phyloP scores from a whole-genome alignment of 2,329 filamentous ascomycete genomes.

The Apiospora arundinis region DNA sequence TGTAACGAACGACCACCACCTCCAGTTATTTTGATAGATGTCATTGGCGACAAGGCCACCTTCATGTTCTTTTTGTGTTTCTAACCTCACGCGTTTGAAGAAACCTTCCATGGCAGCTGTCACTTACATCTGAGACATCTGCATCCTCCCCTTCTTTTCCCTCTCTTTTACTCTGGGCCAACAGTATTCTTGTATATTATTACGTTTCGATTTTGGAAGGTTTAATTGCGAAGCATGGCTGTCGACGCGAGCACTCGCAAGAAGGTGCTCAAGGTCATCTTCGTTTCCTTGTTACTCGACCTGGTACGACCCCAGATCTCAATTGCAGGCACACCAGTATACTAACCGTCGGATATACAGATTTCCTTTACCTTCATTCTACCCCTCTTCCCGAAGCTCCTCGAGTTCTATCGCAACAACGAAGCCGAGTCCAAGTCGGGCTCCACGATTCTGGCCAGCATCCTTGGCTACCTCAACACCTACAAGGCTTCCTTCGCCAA shows the following conservation, averaged over 20 bases:
- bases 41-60: conserved; percentile 13
- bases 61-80: not conserved
- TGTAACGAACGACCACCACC: not conserved
- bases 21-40: conserved; percentile 4
- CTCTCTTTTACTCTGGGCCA: not conserved
- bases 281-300: conserved; percentile 87
- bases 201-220: not conserved
- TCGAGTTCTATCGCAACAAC: conserved; percentile 92
- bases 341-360: conserved; percentile 52
- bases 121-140: not conserved
- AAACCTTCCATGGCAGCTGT: conserved; percentile 2
- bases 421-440: conserved; percentile 62
- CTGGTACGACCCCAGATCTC: conserved; percentile 63
- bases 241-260: conserved; percentile 62
- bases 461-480: conserved; percentile 84
- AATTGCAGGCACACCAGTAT: not conserved
- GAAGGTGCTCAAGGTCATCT: conserved; percentile 84
- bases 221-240: conserved; percentile 8
- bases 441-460: conserved; percentile 71
- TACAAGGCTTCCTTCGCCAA: conserved; percentile 94
- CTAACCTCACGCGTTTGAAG: not conserved
- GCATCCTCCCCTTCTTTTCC: not conserved
- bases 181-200: not conserved
- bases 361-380: conserved; percentile 99
- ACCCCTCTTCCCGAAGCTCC: conserved; percentile 90